Conservation (phyloP, 164 flowering plant species). For the Paratinospora sagittata region DNA sequence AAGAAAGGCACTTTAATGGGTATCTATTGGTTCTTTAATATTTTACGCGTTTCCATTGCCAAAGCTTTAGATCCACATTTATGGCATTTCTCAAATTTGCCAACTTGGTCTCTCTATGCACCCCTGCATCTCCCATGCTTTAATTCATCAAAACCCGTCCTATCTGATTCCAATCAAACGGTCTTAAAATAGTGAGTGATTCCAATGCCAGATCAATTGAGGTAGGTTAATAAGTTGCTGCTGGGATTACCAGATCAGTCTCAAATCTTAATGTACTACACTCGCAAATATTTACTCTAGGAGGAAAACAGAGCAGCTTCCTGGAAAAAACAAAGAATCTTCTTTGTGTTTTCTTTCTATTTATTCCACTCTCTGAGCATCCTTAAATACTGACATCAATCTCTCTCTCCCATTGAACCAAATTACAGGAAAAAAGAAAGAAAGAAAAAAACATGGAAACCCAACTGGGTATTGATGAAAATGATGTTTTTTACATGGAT, state of each 20-base stretch:
- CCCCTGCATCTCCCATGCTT: no score
- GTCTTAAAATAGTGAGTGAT: not conserved
- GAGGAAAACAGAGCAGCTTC: not conserved
- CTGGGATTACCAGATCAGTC: not conserved
- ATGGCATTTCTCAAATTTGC: not conserved
- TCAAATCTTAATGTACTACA: not conserved
- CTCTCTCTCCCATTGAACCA: not conserved
- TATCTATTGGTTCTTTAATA: not conserved
- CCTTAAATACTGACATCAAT: no score
- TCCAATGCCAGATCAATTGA: not conserved
- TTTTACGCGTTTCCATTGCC: not conserved
- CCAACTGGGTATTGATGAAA: constrained; percentile 15
- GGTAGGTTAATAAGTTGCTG: not conserved
- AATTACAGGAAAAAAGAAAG: constrained; percentile 2
- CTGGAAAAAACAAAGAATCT: not conserved
- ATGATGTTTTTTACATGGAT: constrained; percentile 37
- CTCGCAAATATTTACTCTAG: not conserved
- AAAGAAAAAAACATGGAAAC: constrained; percentile 10
- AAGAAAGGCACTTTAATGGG: no score
- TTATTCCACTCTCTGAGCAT: not conserved
- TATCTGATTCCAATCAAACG: not conserved
- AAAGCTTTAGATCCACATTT: constrained; percentile 2
- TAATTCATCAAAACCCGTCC: not conserved
- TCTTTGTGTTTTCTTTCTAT: not conserved
- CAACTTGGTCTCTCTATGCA: not conserved